These are phyloP conservation scores for Microcyclosporella mali DNA, from an alignment of 2,329 filamentous ascomycete genomes.

Conservation along the genomic window DNA sequence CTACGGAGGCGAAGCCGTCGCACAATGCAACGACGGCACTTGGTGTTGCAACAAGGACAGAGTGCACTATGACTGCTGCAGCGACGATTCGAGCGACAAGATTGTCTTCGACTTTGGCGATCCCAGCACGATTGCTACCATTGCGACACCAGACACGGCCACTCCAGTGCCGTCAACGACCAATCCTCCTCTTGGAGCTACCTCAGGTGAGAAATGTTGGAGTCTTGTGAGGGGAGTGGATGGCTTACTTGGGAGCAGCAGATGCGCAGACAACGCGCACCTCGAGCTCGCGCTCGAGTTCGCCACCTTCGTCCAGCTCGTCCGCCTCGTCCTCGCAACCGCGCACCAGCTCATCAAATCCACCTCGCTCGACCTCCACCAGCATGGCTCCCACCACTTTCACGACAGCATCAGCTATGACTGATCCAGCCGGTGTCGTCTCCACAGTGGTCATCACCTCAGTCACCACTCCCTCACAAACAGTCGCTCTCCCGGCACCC, in stretches of 20 bases:
- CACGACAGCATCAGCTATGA: conserved; percentile 3
- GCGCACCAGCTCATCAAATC: background rate
- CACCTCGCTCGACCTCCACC: background rate
- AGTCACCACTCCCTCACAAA: background rate
- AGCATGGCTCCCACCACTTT: conserved; percentile 1
- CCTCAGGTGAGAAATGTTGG: background rate
- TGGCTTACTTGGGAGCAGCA: background rate
- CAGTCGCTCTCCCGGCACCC: background rate
- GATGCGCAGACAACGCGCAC: background rate
- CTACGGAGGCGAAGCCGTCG: conserved; percentile 29
- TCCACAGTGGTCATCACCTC: conserved; percentile 5
- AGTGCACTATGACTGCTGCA: background rate
- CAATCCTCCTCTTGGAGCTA: too few relatives aligned
- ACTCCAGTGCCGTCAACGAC: too few relatives aligned
- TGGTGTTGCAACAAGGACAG: conserved; percentile 30
- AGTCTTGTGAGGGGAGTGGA: background rate
- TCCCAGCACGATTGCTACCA: too few relatives aligned
- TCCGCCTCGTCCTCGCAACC: background rate
- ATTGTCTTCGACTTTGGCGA: too few relatives aligned
- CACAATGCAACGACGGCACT: conserved; percentile 24
- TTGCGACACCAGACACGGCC: too few relatives aligned
- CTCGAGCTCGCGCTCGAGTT: too few relatives aligned
- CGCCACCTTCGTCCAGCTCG: background rate
- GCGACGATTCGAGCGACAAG: background rate
- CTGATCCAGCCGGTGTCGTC: conserved; percentile 4